phyloP scores from a whole-genome alignment of 805 yeast species.

The Naumovozyma castellii region DNA sequence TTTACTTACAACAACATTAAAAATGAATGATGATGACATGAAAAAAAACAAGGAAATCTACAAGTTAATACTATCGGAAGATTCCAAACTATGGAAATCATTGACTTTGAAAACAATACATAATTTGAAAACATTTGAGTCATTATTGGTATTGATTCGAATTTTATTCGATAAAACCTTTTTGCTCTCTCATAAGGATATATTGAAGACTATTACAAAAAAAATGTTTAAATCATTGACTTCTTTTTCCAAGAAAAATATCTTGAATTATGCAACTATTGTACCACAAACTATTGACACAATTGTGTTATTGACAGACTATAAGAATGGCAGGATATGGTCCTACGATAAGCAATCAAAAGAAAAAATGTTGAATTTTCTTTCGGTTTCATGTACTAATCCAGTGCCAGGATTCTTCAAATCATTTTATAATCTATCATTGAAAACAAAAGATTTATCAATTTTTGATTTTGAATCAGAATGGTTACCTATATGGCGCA shows the following conservation, averaged over 20 bases:
- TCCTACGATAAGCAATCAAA: slow-evolving; percentile 40
- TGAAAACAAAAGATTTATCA: slow-evolving; percentile 5
- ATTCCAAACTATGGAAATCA: slow-evolving; percentile 37
- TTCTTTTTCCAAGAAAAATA: slow-evolving; percentile 27
- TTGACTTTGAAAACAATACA: slow-evolving; percentile 29
- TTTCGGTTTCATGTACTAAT: slow-evolving; percentile 45
- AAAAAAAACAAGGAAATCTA: slow-evolving; percentile 11
- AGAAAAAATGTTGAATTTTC: slow-evolving; percentile 37
- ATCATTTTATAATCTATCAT: slow-evolving; percentile 16
- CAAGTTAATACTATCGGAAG: slow-evolving; percentile 32
- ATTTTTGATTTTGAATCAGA: slow-evolving; percentile 14
- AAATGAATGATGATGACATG: slow-evolving; percentile 9
- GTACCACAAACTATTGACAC: slow-evolving; percentile 43
- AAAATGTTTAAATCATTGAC: slow-evolving; percentile 29
- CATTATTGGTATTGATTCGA: slow-evolving; percentile 33
- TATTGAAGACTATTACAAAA: slow-evolving; percentile 28
- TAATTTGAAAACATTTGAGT: slow-evolving; percentile 36
- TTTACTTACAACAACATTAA: slow-evolving; percentile 34
- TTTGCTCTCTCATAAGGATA: slow-evolving; percentile 16
- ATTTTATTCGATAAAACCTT: slow-evolving; percentile 20
- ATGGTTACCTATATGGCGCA: slow-evolving; percentile 25
- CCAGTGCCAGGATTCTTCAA: slow-evolving; percentile 44
- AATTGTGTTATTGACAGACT: slow-evolving; percentile 35
- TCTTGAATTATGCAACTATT: slow-evolving; percentile 37
- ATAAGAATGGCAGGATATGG: slow-evolving; percentile 45